Conservation (phyloP, 441 rosid genomes). For the Metrosideros polymorpha region DNA sequence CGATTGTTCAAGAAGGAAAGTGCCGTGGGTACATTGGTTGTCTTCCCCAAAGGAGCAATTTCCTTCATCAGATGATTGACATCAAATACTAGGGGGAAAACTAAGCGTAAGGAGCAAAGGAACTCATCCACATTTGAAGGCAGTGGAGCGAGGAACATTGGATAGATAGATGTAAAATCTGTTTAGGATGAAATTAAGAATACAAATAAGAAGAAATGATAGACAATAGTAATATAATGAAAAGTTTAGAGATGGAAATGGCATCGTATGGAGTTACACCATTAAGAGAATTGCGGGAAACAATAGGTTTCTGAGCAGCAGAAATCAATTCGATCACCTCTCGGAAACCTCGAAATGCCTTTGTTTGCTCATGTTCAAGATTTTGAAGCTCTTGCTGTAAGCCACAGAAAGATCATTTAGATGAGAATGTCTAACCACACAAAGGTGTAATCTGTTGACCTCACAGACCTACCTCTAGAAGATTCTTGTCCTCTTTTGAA, state of each 20-base stretch:
- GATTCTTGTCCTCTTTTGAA: slow-evolving; percentile 65
- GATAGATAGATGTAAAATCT: slow-evolving; percentile 71
- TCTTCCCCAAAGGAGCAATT: slow-evolving; percentile 34
- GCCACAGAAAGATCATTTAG: background rate
- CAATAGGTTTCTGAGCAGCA: slow-evolving; percentile 70
- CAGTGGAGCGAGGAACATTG: slow-evolving; percentile 68
- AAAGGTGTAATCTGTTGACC: background rate
- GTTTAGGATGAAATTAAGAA: slow-evolving; percentile 9
- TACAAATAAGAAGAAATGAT: background rate
- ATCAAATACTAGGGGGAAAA: slow-evolving; percentile 60
- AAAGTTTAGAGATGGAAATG: background rate
- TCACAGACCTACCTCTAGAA: slow-evolving; percentile 40
- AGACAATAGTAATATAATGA: background rate
- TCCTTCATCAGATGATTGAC: slow-evolving; percentile 60
- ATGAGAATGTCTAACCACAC: background rate
- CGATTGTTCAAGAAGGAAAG: slow-evolving; percentile 42
- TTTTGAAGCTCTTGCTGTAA: slow-evolving; percentile 62
- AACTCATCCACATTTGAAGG: slow-evolving; percentile 64
- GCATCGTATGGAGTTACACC: slow-evolving; percentile 36
- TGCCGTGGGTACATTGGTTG: slow-evolving; percentile 35
- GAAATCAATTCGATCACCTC: slow-evolving; percentile 88
- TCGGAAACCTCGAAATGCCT: slow-evolving; percentile 68
- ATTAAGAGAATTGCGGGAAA: slow-evolving; percentile 69
- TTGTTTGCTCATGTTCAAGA: slow-evolving; percentile 50
- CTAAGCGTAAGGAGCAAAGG: slow-evolving; percentile 29